Conservation (phyloP, 495 filamentous ascomycete genomes). For the Talaromyces wortmannii region DNA sequence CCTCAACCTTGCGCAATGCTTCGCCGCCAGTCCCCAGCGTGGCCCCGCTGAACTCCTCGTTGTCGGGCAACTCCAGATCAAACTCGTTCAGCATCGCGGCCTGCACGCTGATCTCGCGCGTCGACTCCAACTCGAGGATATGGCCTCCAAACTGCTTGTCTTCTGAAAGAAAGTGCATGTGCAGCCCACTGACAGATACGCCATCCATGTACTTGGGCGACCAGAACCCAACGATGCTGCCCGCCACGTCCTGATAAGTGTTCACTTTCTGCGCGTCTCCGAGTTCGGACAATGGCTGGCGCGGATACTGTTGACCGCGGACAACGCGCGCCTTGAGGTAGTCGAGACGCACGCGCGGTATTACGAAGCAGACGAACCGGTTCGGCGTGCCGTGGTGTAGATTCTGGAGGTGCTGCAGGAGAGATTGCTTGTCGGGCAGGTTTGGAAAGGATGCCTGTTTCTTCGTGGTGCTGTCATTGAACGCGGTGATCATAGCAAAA, state of each 20-base stretch:
- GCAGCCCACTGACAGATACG: constrained; percentile 42
- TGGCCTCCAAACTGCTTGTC: constrained; percentile 38
- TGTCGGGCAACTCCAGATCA: constrained; percentile 31
- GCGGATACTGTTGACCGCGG: constrained; percentile 8
- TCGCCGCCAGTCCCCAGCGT: neutral
- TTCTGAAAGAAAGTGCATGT: constrained; percentile 44
- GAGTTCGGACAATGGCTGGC: constrained; percentile 33
- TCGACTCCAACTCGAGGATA: constrained; percentile 32
- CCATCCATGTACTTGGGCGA: constrained; percentile 39
- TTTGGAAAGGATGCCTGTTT: neutral
- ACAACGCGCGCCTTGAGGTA: constrained; percentile 3
- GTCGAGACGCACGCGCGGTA: constrained; percentile 1
- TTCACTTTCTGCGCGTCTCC: constrained; percentile 30
- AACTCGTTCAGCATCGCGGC: constrained; percentile 22
- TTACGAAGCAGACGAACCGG: constrained; percentile 1
- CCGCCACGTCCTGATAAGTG: constrained; percentile 22
- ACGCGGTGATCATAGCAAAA: constrained; percentile 4
- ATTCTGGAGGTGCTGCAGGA: neutral
- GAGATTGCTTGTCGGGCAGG: constrained; percentile 2
- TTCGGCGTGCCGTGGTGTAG: neutral
- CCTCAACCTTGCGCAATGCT: constrained; percentile 3
- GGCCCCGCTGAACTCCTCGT: constrained; percentile 24
- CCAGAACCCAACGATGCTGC: constrained; percentile 42
- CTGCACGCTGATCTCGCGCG: constrained; percentile 22
- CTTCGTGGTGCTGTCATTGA: neutral